Conservation (phyloP, 2,329 filamentous ascomycete genomes). For the Cytospora schulzeri region DNA sequence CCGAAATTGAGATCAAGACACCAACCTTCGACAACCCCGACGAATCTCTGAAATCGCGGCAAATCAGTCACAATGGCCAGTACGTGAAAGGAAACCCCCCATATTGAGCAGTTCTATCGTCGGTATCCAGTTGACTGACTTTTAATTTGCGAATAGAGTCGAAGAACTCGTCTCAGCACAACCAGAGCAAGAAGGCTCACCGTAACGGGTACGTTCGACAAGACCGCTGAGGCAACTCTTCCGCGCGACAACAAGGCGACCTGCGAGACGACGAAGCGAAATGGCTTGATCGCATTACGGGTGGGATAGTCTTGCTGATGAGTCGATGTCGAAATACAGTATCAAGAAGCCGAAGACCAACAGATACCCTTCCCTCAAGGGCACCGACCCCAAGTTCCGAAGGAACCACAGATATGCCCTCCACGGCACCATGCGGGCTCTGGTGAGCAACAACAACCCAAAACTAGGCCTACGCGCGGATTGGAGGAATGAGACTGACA, state of each 20-base stretch:
- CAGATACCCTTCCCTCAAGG: slow-evolving; percentile 98
- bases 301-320: slow-evolving; percentile 21
- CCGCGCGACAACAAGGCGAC: not conserved
- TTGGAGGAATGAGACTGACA: slow-evolving; percentile 16
- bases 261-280: not conserved
- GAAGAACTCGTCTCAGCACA: slow-evolving; percentile 99
- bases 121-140: slow-evolving; percentile 33
- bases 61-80: slow-evolving; percentile 66
- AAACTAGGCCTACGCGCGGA: slow-evolving; percentile 17
- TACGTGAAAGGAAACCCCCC: slow-evolving; percentile 47
- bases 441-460: slow-evolving; percentile 56
- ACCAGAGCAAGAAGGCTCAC: slow-evolving; percentile 98
- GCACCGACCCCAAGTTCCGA: slow-evolving; percentile 99
- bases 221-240: slow-evolving; percentile 22
- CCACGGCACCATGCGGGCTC: slow-evolving; percentile 95
- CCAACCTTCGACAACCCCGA: slow-evolving; percentile 24
- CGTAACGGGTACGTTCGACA: slow-evolving; percentile 82
- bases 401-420: slow-evolving; percentile 99
- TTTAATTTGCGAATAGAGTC: slow-evolving; percentile 67
- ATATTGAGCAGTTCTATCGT: not conserved
- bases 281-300: not conserved
- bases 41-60: slow-evolving; percentile 40
- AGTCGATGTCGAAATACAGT: slow-evolving; percentile 52
- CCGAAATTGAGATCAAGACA: slow-evolving; percentile 25
- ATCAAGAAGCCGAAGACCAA: slow-evolving; percentile 99